Evolutionary conservation across 2,329 filamentous ascomycete genomes (phyloP), one percentile per base, ranked within the genome.

Genomic region (Xylaria sp.): DNA sequence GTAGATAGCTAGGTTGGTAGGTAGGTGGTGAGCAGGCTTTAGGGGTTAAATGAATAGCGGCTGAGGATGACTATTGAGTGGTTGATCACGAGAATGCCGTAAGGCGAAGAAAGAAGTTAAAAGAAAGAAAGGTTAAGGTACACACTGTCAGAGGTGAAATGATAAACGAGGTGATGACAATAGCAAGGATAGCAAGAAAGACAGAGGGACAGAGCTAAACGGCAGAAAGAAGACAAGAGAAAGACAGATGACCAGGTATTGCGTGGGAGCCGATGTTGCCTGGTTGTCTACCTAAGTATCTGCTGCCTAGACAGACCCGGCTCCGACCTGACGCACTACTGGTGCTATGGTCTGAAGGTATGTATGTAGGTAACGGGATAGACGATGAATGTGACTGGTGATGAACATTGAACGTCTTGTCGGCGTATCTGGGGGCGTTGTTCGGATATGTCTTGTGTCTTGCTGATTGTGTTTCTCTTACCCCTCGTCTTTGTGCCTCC

Each of bases 51-150:
- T 46, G 37, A 37, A 23, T 58, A 13, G 23, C 1, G 32, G 10
- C 51, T 46, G 52, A 34, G 34, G 51, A 25, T 32, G 52, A 23
- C 20, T 56, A 58, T 28, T 15, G n/a, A 52, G 41, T 63, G 61
- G 65, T 34, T 66, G 70, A 60, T 69, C 66, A 70, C 63, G 69
- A 50, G 20, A 55, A 20, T 51, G 60, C 62, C 61, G 70, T 66
- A 63, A 57, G 66, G 58, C 41, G 58, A 54, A 70, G 65, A 55
- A 68, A 54, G 68, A 71, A 63, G 66, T 34, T 13, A n/a, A 54
- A 44, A 55, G 58, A 56, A 58, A 39, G 28, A 25, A 64, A 32
- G 15, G 15, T 39, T 20, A 20, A 39, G 52, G 37, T 58, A 12
- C 52, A 46, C 5, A 18, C 2, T 5, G 25, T n/a, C 12, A 6